Evolutionary conservation across 768 basidiomycete genomes (phyloP), one percentile per base, ranked within the genome.

Genomic region (Hygrocybe punicea): DNA sequence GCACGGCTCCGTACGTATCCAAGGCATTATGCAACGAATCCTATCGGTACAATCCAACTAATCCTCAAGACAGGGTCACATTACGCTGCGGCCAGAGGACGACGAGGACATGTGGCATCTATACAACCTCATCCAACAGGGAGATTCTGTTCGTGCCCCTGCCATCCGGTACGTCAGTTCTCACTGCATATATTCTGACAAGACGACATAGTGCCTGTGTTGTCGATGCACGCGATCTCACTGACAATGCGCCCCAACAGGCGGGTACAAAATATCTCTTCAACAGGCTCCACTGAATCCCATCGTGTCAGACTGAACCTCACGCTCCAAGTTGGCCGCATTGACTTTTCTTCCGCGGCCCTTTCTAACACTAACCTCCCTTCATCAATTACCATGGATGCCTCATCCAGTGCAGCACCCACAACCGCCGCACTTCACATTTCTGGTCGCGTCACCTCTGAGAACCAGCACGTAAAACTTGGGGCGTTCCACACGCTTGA

Each of bases 41-140:
- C 25, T 24, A 8, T 17, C 13, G 7, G 16, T 16, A 17, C n/a
- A 29, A 25, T 50, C 53, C 17, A 37, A 19, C n/a, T 54, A 35
- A 14, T n/a, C 9, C 40, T 16, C 24, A 45, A 46, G 51, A 35
- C 65, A 95, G 93, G 96, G 96, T 16, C 84, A 94, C 81, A 90
- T 97, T 60, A 92, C 85, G n/a, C 78, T 98, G 45, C 85, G 92
- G 48, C 95, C 96, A 4, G 94, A 99, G 70, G 95, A 98, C 64
- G 93, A 98, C 65, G 97, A 99, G 73, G 97, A 99, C 71, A 97
- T 99, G 89, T 99, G 96, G 95, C 97, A 99, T 79, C 79, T 98
- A 25, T 99, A 98, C 73, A 98, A 99, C 76, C 79, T 99, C 55
- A 97, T 99, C 54, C 84, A 91, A 62, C 79, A 88, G 76, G 91